Evolutionary conservation across 2,329 filamentous ascomycete genomes (phyloP).

Genomic region (Aspergillus sp.): DNA sequence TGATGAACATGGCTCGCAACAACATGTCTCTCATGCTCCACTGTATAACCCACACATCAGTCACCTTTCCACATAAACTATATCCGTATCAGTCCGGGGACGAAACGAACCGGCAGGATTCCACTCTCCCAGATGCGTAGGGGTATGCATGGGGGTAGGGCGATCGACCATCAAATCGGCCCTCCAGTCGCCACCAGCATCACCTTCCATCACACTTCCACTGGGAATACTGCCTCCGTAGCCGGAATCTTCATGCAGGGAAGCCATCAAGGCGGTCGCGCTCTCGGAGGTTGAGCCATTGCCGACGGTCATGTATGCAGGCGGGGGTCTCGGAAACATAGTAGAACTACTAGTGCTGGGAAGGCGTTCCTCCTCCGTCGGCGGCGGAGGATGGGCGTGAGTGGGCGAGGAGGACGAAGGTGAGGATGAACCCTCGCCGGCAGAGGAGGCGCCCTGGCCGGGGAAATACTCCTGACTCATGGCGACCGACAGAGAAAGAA

Average conservation of each 20-base stretch:
- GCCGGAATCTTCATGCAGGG: conserved; percentile 85
- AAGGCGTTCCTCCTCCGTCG: conserved; percentile 28
- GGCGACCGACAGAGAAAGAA: conserved; percentile 13
- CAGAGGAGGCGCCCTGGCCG: conserved; percentile 35
- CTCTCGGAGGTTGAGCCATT: conserved; percentile 78
- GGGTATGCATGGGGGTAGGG: conserved; percentile 58
- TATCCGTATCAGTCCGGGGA: not conserved
- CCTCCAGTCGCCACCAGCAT: conserved; percentile 53
- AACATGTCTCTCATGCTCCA: conserved; percentile 65
- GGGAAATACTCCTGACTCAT: conserved; percentile 50
- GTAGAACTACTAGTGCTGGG: conserved; percentile 22
- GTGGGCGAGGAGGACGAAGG: conserved; percentile 10
- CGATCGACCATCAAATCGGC: conserved; percentile 59
- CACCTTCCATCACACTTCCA: conserved; percentile 55
- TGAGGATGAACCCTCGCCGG: conserved; percentile 40
- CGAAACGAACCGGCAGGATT: conserved; percentile 43
- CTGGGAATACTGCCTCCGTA: conserved; percentile 80
- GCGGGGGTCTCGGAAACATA: conserved; percentile 41
- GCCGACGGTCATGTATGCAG: conserved; percentile 86
- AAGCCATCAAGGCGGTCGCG: conserved; percentile 74
- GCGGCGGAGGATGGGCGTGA: not conserved
- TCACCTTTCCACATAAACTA: not conserved
- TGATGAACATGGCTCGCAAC: conserved; percentile 87
- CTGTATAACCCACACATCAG: conserved; percentile 32
- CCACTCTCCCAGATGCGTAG: conserved; percentile 51